Conservation (phyloP, 2,329 filamentous ascomycete species). For the Clonostachys solani region DNA sequence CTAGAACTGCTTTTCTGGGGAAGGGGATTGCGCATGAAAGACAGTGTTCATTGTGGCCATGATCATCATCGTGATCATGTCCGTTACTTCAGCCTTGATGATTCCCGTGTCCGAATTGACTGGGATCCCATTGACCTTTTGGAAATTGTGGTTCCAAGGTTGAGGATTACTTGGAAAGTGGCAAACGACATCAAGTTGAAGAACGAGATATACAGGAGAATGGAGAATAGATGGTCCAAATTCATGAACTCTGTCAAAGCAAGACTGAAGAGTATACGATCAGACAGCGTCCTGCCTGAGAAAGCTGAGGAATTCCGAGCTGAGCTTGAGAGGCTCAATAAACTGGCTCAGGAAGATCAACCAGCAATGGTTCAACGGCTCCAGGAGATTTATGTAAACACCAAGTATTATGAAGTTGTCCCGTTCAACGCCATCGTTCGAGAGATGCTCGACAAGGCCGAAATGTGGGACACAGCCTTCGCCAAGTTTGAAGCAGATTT, state of each 20-base stretch:
- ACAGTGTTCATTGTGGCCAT: slow-evolving; percentile 72
- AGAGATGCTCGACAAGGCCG: slow-evolving; percentile 86
- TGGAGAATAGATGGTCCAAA: slow-evolving; percentile 75
- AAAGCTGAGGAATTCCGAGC: slow-evolving; percentile 77
- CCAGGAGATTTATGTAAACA: slow-evolving; percentile 87
- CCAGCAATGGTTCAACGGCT: slow-evolving; percentile 68
- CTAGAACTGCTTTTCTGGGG: slow-evolving; percentile 98
- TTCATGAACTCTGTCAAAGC: slow-evolving; percentile 87
- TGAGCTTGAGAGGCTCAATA: slow-evolving; percentile 74
- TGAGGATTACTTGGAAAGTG: slow-evolving; percentile 95
- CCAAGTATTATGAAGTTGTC: slow-evolving; percentile 95
- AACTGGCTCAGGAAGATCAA: slow-evolving; percentile 82
- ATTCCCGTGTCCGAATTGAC: slow-evolving; percentile 82
- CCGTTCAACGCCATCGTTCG: slow-evolving; percentile 86
- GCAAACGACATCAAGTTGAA: slow-evolving; percentile 89
- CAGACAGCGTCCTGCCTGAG: slow-evolving; percentile 85
- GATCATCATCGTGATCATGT: slow-evolving; percentile 91
- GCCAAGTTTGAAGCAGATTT: slow-evolving; percentile 89
- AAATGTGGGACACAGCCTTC: slow-evolving; percentile 91
- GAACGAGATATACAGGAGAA: slow-evolving; percentile 82
- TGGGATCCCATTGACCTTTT: slow-evolving; percentile 90
- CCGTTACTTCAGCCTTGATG: slow-evolving; percentile 85
- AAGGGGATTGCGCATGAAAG: slow-evolving; percentile 69
- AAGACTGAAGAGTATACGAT: slow-evolving; percentile 81
- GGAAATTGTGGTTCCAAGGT: slow-evolving; percentile 88